These are phyloP conservation scores for Panicum hallii DNA, from an alignment of 202 grass and related monocot species.

Conservation along the genomic window DNA sequence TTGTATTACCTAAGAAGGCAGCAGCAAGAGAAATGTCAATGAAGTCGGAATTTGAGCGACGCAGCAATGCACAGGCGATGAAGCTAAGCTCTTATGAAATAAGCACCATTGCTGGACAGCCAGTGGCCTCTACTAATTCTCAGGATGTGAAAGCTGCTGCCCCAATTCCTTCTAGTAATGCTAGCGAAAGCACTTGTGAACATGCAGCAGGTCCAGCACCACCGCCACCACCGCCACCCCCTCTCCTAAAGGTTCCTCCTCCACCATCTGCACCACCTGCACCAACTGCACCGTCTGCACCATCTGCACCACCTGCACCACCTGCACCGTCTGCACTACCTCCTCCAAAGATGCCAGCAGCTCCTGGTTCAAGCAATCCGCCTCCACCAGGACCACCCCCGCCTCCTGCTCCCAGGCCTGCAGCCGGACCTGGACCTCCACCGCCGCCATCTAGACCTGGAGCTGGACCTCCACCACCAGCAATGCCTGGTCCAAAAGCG, in stretches of 20 bases:
- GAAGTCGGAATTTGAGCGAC: constrained; percentile 35
- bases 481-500: constrained; percentile 47
- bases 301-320: background rate
- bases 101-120: constrained; percentile 45
- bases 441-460: constrained; percentile 42
- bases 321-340: constrained; percentile 17
- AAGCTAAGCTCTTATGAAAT: constrained; percentile 50
- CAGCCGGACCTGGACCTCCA: constrained; percentile 53
- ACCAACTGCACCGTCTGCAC: background rate
- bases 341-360: constrained; percentile 28
- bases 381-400: constrained; percentile 46
- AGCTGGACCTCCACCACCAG: constrained; percentile 51
- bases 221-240: constrained; percentile 45
- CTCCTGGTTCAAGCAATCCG: constrained; percentile 16
- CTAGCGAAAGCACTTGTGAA: background rate
- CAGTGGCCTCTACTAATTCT: background rate
- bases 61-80: constrained; percentile 39
- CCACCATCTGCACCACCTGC: too few relatives aligned
- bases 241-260: constrained; percentile 31
- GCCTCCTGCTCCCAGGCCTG: constrained; percentile 43
- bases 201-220: constrained; percentile 24
- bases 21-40: constrained; percentile 45
- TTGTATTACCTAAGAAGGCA: constrained; percentile 28
- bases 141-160: background rate
- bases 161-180: constrained; percentile 6